A percentile compares a stretch with the other conserved stretches of the same genome.
These are phyloP conservation scores for Lactifluus subvellereus DNA, from an alignment of 768 basidiomycete genomes.

Conservation along the genomic window DNA sequence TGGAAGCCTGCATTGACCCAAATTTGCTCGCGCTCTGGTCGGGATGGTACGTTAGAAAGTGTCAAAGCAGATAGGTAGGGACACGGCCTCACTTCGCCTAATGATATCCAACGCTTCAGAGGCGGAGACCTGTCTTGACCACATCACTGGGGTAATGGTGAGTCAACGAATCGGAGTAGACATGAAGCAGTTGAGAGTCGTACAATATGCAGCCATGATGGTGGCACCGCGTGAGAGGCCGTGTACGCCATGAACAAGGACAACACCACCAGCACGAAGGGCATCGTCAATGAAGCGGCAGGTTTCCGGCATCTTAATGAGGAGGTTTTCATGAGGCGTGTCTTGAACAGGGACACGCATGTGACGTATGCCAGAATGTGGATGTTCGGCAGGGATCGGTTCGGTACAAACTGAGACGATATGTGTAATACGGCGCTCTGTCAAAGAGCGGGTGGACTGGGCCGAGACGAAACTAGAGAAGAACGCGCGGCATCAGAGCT, in stretches of 20 bases:
- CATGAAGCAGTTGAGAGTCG: background rate
- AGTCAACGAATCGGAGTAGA: background rate
- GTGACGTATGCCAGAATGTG: constrained; percentile 62
- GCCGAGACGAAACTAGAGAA: constrained; percentile 54
- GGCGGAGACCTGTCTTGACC: constrained; percentile 18
- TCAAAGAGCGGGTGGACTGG: constrained; percentile 60
- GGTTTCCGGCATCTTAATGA: constrained; percentile 24
- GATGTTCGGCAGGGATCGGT: constrained; percentile 58
- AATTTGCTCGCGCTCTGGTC: constrained; percentile 23
- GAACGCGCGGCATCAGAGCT: background rate
- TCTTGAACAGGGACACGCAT: constrained; percentile 48
- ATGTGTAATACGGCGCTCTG: constrained; percentile 67
- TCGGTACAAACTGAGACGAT: constrained; percentile 69
- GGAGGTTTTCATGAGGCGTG: constrained; percentile 21
- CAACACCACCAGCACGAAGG: constrained; percentile 22
- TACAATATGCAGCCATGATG: constrained; percentile 26
- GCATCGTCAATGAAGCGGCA: constrained; percentile 27
- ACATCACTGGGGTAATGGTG: constrained; percentile 19
- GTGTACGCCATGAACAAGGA: constrained; percentile 25
- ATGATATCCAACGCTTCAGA: constrained; percentile 20
- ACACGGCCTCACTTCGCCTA: constrained; percentile 19
- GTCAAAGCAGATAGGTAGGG: background rate
- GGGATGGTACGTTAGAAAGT: background rate
- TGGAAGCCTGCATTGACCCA: constrained; percentile 23
- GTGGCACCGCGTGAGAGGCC: constrained; percentile 25